Evolutionary conservation across 2,329 filamentous ascomycete genomes (phyloP).

Genomic region (Cladosporium colombiae): DNA sequence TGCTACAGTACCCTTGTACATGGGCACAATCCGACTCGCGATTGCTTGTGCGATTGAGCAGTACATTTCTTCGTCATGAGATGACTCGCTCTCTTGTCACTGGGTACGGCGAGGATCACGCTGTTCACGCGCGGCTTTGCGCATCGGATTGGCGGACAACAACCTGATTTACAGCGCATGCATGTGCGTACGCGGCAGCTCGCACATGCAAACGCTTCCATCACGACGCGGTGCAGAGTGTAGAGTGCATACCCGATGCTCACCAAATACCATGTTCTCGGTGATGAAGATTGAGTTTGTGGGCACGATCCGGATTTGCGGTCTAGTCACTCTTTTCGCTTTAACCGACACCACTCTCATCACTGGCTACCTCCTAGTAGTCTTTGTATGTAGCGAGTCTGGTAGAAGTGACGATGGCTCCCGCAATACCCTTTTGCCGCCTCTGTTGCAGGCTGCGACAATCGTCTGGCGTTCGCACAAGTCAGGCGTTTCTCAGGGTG

Average conservation of each 20-base stretch:
- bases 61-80: not conserved
- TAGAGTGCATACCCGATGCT: conserved; percentile 7
- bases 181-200: conserved; percentile 12
- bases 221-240: conserved; percentile 2
- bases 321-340: not conserved
- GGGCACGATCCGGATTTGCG: conserved; percentile 6
- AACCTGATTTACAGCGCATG: conserved; percentile 4
- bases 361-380: not conserved
- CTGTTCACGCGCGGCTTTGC: not conserved
- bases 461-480: not conserved
- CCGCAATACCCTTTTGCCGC: not conserved
- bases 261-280: conserved; percentile 4
- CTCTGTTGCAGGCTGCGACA: not conserved
- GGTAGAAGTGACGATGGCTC: not conserved
- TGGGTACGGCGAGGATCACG: not conserved
- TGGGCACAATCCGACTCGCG: not conserved
- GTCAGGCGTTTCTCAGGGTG: conserved; percentile 5
- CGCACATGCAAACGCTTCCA: not conserved
- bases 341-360: not conserved
- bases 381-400: not conserved
- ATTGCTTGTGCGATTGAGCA: not conserved
- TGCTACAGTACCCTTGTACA: not conserved
- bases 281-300: conserved; percentile 8
- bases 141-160: not conserved
- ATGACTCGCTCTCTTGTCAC: not conserved